Percentiles rank a stretch among this genome's conserved stretches.
These are phyloP conservation scores for Canariomyces notabilis DNA, from an alignment of 2,329 filamentous ascomycete species.

Conservation along the genomic window DNA sequence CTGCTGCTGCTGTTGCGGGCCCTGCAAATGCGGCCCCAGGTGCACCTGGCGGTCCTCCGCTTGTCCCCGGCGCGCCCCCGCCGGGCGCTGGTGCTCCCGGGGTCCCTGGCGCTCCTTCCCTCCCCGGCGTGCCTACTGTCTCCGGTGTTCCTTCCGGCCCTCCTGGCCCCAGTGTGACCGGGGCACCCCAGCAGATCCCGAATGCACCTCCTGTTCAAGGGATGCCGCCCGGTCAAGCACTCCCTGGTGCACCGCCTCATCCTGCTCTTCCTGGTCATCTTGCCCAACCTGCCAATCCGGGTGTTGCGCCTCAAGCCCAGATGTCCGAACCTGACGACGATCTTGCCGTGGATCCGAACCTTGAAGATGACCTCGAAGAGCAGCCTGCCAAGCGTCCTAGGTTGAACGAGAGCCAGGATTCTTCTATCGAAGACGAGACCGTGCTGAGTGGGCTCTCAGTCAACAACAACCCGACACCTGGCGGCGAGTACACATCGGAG, in stretches of 20 bases:
- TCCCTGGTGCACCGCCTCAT: conserved; percentile 1
- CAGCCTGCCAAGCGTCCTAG: conserved; percentile 39
- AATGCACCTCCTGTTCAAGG: conserved; percentile 1
- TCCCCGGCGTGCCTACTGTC: conserved; percentile 1
- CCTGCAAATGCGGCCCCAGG: not conserved
- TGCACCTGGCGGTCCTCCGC: not conserved
- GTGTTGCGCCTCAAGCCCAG: conserved; percentile 20
- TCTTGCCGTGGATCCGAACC: conserved; percentile 27
- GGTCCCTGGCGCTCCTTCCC: not conserved
- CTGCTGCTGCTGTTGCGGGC: conserved; percentile 10
- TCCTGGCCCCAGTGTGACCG: conserved; percentile 5
- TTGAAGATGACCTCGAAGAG: conserved; percentile 26
- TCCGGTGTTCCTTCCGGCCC: not conserved
- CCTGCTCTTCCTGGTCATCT: not conserved
- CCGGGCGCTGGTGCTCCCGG: conserved; percentile 1
- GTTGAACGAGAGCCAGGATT: conserved; percentile 33
- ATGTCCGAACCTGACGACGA: conserved; percentile 17
- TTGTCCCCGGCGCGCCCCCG: not conserved
- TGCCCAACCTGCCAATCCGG: conserved; percentile 8
- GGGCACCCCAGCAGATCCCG: conserved; percentile 3
- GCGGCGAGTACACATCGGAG: conserved; percentile 41
- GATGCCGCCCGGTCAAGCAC: conserved; percentile 3
- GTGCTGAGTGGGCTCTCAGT: conserved; percentile 43
- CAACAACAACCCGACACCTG: conserved; percentile 35
- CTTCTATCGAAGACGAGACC: conserved; percentile 40